phyloP scores from a whole-genome alignment of 225 moss, liverwort and hornwort genomes.

The Climacium dendroides region DNA sequence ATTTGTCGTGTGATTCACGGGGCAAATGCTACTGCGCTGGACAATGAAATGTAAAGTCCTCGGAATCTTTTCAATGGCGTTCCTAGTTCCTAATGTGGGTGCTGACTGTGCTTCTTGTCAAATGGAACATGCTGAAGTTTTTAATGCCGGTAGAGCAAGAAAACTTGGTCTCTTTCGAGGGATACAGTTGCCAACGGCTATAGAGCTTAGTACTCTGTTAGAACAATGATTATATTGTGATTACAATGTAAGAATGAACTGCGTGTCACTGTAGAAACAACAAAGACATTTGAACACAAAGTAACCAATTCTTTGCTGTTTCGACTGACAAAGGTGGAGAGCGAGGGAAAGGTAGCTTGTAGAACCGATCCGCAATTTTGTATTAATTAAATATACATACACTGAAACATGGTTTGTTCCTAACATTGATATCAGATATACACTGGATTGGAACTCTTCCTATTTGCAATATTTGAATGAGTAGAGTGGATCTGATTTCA shows the following conservation, averaged over 20 bases:
- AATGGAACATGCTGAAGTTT: background rate
- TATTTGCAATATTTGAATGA: background rate
- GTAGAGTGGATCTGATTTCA: background rate
- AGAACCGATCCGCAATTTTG: background rate
- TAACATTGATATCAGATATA: background rate
- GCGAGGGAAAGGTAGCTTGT: background rate
- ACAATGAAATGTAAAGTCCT: background rate
- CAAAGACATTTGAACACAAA: background rate
- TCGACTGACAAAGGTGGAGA: background rate
- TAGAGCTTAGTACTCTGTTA: background rate
- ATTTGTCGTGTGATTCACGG: constrained; percentile 63
- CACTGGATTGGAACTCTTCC: background rate
- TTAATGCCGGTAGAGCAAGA: background rate
- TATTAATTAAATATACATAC: background rate
- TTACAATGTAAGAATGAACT: background rate
- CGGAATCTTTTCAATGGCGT: background rate
- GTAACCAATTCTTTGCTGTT: background rate
- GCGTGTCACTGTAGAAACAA: background rate
- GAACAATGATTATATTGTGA: background rate
- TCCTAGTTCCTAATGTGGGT: background rate
- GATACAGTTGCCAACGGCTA: background rate
- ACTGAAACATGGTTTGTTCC: background rate
- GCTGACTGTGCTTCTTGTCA: background rate
- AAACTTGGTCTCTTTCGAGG: background rate
- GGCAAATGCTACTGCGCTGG: background rate